Evolutionary conservation across 2,329 filamentous ascomycete species (phyloP), one percentile per base, ranked within the genome.

Genomic region (Calonectria montana): DNA sequence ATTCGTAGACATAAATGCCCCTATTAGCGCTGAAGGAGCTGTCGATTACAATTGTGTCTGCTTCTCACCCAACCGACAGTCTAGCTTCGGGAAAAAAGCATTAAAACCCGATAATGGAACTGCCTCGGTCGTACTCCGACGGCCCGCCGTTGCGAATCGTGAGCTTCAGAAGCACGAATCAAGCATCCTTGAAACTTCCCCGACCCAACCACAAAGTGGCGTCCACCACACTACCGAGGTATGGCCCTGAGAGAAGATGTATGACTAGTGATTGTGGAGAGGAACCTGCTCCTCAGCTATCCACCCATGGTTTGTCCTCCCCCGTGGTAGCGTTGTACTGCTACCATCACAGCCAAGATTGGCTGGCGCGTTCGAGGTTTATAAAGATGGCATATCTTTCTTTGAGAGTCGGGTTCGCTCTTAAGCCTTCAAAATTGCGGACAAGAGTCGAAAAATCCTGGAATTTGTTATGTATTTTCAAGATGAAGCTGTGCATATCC

Each of bases 41-140:
- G 16, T 55, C 16, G 16, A 29, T 21, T 31, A 23, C 23, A 4
- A 23, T 10, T 13, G 13, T 18, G 53, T 21, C 53, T 39, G 53
- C 53, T 15, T 57, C 21, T 27, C 27, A 48, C 18, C 41, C n/a
- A 64, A 31, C 62, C 31, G 43, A 65, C 29, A 23, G 35, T 13
- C 21, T 27, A 29, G 45, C 61, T 2, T 10, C 48, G 23, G 55
- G 48, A 35, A 21, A 41, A 47, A 7, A 10, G 45, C 55, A 9
- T 27, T 29, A 9, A 23, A 35, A 16, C n/a, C 21, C 23, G 37
- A 41, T 16, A 37, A 23, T 55, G 39, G 67, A 35, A 37, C 62
- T 57, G 39, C 57, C 37, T 71, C 64, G 48, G 57, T 57, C 47
- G 29, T 55, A 67, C 48, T 71, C 64, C 57, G 69, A 71, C 64